phyloP scores from a whole-genome alignment of 2,329 filamentous ascomycete species.

The Neurospora sp. region DNA sequence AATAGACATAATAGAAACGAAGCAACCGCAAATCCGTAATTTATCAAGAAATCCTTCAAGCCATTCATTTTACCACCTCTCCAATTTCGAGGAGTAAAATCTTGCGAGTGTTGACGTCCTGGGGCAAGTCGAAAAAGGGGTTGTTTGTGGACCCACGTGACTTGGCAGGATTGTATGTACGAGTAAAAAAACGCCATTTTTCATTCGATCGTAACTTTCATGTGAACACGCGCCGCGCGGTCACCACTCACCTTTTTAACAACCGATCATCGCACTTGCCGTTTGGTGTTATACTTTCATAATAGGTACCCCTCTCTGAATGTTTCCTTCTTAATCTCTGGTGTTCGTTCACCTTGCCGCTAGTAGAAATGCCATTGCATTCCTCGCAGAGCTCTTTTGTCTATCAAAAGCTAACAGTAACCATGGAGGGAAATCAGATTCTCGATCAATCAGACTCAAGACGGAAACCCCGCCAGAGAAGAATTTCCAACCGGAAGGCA shows the following conservation, averaged over 20 bases:
- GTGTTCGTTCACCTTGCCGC: background rate
- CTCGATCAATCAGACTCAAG: no score
- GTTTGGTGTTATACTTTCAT: background rate
- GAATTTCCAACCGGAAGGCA: background rate
- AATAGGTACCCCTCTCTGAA: background rate
- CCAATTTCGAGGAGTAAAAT: background rate
- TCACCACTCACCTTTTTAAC: background rate
- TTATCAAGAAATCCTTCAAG: background rate
- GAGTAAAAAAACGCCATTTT: background rate
- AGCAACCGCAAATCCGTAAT: background rate
- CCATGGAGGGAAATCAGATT: background rate
- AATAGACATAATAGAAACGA: background rate
- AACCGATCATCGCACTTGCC: background rate
- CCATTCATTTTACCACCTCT: background rate
- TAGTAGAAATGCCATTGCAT: background rate
- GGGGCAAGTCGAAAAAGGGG: background rate
- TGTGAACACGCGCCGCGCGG: background rate
- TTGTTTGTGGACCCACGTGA: background rate
- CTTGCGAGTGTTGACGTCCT: background rate
- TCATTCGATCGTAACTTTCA: background rate
- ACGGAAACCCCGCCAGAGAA: background rate
- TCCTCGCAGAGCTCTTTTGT: background rate
- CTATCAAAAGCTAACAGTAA: background rate
- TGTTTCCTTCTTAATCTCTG: background rate
- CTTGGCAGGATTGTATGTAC: background rate